These are phyloP conservation scores for Parafenestella ontariensis DNA, from an alignment of 2,329 filamentous ascomycete species.

Conservation along the genomic window DNA sequence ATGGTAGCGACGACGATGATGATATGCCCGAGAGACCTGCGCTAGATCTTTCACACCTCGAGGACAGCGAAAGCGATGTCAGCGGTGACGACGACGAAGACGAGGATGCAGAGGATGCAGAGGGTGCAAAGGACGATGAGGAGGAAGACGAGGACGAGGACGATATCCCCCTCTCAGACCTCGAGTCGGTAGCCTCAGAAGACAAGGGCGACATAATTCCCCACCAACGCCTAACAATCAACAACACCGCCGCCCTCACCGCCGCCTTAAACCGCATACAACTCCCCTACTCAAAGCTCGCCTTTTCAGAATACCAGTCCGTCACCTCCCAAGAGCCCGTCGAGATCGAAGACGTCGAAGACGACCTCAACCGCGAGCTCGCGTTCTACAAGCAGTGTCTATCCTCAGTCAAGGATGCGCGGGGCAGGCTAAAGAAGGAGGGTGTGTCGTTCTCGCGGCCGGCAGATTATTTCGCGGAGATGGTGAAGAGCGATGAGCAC, in stretches of 20 bases:
- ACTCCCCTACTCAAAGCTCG: conserved; percentile 70
- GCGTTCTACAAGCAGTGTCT: conserved; percentile 92
- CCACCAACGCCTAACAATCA: conserved; percentile 93
- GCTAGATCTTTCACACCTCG: conserved; percentile 41
- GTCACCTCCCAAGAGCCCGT: conserved; percentile 73
- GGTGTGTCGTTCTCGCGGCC: conserved; percentile 86
- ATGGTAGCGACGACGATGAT: conserved; percentile 46
- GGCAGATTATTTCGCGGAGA: conserved; percentile 96
- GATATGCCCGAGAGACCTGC: conserved; percentile 30
- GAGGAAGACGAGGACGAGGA: conserved; percentile 86
- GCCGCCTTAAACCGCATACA: conserved; percentile 80
- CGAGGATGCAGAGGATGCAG: conserved; percentile 60
- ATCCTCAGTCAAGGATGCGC: conserved; percentile 76
- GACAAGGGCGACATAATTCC: conserved; percentile 87
- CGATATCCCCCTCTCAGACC: conserved; percentile 87
- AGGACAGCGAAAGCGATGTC: conserved; percentile 52
- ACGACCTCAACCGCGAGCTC: conserved; percentile 90
- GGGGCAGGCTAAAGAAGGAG: conserved; percentile 79
- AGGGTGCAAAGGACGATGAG: conserved; percentile 71
- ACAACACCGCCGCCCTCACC: conserved; percentile 89
- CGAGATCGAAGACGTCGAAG: conserved; percentile 81
- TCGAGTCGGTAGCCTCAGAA: conserved; percentile 77
- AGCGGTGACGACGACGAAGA: conserved; percentile 49
- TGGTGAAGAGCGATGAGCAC: conserved; percentile 98
- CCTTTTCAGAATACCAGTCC: conserved; percentile 84